These are phyloP conservation scores for Mycosarcoma maydis DNA, from an alignment of 1,284 basidiomycete species.

Conservation along the genomic window DNA sequence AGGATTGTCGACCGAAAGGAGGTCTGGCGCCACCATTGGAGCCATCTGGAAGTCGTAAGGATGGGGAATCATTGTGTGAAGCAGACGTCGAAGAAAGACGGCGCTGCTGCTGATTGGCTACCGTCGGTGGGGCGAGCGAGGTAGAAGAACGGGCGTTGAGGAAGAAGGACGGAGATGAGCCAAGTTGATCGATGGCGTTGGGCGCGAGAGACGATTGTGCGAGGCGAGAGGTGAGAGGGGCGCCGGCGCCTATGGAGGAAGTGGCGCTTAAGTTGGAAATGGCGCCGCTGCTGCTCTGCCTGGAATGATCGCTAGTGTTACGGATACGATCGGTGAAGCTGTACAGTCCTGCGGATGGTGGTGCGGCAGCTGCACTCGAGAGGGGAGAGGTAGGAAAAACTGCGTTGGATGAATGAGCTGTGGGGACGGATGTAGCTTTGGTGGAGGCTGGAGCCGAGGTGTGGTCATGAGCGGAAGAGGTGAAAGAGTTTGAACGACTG, in stretches of 20 bases:
- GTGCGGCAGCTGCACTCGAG: neutral
- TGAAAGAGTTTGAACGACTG: conserved; percentile 34
- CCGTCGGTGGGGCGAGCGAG: conserved; percentile 8
- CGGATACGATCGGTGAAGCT: conserved; percentile 20
- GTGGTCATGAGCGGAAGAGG: conserved; percentile 25
- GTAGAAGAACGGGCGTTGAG: conserved; percentile 11
- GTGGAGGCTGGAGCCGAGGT: conserved; percentile 1
- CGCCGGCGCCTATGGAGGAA: conserved; percentile 3
- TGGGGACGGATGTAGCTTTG: conserved; percentile 4
- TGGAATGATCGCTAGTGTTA: conserved; percentile 21
- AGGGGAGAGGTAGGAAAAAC: conserved; percentile 3
- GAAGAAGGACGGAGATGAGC: neutral
- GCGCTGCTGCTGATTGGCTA: conserved; percentile 16
- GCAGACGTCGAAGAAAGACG: conserved; percentile 20
- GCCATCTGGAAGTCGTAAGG: conserved; percentile 1
- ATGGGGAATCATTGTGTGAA: conserved; percentile 3
- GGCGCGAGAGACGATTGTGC: conserved; percentile 14
- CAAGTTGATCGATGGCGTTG: conserved; percentile 4
- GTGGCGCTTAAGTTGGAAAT: conserved; percentile 14
- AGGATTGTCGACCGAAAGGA: conserved; percentile 43
- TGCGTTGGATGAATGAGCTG: neutral
- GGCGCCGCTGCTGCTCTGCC: conserved; percentile 29
- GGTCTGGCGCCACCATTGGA: conserved; percentile 18
- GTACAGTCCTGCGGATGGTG: conserved; percentile 3
- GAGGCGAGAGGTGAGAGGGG: conserved; percentile 1